A percentile compares a stretch with the other conserved stretches of the same genome.
These are phyloP conservation scores for Crithidia expoeki DNA, from an alignment of 208 protist genomes.

Conservation along the genomic window DNA sequence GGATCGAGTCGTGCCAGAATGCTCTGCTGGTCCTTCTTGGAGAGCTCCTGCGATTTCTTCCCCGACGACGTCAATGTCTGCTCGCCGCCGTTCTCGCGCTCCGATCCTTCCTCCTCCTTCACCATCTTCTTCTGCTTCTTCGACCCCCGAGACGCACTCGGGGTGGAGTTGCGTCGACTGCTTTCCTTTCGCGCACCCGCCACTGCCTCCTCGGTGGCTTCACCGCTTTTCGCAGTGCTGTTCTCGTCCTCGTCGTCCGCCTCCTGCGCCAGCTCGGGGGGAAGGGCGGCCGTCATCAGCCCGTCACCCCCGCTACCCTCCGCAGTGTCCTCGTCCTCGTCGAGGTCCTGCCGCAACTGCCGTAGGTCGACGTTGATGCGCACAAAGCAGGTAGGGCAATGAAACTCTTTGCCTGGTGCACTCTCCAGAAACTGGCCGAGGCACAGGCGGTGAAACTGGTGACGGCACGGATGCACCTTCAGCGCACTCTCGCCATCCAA, in stretches of 20 bases:
- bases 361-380: constrained; percentile 86
- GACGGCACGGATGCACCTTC: constrained; percentile 75
- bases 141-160: neutral
- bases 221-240: no score
- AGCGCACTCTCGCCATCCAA: constrained; percentile 56
- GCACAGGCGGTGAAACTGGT: constrained; percentile 88
- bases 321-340: constrained; percentile 62
- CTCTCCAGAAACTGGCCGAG: constrained; percentile 88
- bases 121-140: neutral
- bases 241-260: constrained; percentile 24
- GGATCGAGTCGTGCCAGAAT: constrained; percentile 80
- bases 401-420: constrained; percentile 69
- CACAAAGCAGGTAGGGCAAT: constrained; percentile 89
- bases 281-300: constrained; percentile 51
- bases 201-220: neutral
- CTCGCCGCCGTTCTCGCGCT: constrained; percentile 8
- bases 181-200: neutral
- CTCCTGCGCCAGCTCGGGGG: constrained; percentile 74
- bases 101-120: neutral
- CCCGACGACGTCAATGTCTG: constrained; percentile 8
- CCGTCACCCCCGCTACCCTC: constrained; percentile 40
- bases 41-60: constrained; percentile 10
- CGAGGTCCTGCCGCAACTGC: constrained; percentile 57
- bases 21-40: constrained; percentile 49
- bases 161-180: constrained; percentile 11